phyloP scores from a whole-genome alignment of 805 yeast genomes.

The Metschnikowia arizonensis region DNA sequence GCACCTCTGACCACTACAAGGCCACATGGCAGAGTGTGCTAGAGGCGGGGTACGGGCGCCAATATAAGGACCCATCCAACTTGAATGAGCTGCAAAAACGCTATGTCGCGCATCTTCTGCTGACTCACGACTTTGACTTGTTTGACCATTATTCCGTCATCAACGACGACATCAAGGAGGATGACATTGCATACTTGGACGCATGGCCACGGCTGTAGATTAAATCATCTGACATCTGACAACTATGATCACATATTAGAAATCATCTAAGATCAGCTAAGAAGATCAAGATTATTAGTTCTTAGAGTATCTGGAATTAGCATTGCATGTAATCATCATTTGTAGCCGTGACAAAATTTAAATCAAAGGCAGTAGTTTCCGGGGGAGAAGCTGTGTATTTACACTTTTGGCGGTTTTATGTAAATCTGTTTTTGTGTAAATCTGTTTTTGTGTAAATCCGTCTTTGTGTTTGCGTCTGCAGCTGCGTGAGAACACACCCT shows the following conservation, averaged over 20 bases:
- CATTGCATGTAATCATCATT: neutral
- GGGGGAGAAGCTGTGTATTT: neutral
- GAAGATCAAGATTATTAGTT: neutral
- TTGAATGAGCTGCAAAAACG: constrained; percentile 13
- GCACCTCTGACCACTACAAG: constrained; percentile 58
- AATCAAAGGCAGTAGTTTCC: neutral
- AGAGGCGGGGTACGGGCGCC: constrained; percentile 57
- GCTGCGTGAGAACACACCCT: neutral
- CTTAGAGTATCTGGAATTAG: neutral
- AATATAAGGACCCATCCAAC: constrained; percentile 21
- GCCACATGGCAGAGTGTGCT: constrained; percentile 82
- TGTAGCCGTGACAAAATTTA: neutral
- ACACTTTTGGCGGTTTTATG: neutral
- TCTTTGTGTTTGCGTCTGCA: constrained; percentile 10
- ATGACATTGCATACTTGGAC: constrained; percentile 46
- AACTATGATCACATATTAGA: too few species aligned
- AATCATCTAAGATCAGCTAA: too few species aligned
- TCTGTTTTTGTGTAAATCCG: too few species aligned
- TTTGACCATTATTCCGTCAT: constrained; percentile 41
- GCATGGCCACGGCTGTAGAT: constrained; percentile 38
- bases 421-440: too few species aligned
- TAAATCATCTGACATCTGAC: constrained; percentile 12
- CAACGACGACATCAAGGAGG: constrained; percentile 32
- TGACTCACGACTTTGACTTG: constrained; percentile 28
- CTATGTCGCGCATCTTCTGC: constrained; percentile 12